Conservation (phyloP, 1,284 basidiomycete genomes). For the Sutorius eximius region DNA sequence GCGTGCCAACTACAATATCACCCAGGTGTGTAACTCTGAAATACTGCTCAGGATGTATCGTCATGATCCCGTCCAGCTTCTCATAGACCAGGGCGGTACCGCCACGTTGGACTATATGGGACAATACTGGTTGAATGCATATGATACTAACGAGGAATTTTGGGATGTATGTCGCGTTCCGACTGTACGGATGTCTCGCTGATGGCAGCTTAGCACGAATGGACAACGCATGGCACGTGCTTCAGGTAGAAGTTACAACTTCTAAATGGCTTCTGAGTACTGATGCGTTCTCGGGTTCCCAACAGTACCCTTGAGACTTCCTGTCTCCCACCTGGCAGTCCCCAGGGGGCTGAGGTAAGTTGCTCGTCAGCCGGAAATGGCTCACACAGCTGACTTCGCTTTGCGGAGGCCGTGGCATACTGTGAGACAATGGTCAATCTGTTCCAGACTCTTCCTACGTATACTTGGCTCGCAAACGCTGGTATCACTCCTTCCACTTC, state of each 20-base stretch:
- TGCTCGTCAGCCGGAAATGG: neutral
- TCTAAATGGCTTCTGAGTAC: neutral
- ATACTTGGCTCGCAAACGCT: constrained; percentile 63
- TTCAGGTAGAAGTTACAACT: constrained; percentile 44
- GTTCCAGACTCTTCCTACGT: constrained; percentile 68
- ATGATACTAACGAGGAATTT: constrained; percentile 61
- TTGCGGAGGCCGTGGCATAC: constrained; percentile 63
- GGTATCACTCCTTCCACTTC: constrained; percentile 68
- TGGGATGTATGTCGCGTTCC: constrained; percentile 58
- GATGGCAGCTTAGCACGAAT: constrained; percentile 55
- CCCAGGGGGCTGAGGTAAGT: constrained; percentile 58
- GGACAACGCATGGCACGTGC: constrained; percentile 76
- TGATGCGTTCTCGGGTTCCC: neutral
- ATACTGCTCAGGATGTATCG: neutral
- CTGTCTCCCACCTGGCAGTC: constrained; percentile 59
- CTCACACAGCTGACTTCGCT: constrained; percentile 9
- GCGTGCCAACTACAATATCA: constrained; percentile 60
- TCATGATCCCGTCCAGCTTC: constrained; percentile 43
- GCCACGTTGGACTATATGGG: constrained; percentile 71
- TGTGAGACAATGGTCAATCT: constrained; percentile 64
- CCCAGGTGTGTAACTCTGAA: constrained; percentile 39
- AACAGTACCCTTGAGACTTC: constrained; percentile 57
- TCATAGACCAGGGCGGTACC: constrained; percentile 57
- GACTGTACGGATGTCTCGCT: constrained; percentile 1
- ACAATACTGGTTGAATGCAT: constrained; percentile 64